A percentile compares a stretch with the other conserved stretches of the same genome.
Conservation (phyloP, 169 alveolate species). For the Eimeria necatrix region DNA sequence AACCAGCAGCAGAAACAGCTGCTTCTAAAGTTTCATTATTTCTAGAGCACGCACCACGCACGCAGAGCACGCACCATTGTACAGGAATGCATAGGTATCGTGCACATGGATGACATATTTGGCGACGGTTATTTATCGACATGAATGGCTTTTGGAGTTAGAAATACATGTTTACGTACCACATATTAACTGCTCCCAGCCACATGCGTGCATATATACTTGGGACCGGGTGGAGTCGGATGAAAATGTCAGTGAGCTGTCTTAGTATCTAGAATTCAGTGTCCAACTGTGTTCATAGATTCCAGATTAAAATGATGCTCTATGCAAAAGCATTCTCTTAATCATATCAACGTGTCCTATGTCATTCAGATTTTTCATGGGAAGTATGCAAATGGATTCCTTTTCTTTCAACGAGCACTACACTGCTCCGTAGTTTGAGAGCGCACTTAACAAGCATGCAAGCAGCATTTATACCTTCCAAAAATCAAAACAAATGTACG, state of each 20-base stretch:
- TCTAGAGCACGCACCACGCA: not conserved
- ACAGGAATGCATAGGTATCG: not conserved
- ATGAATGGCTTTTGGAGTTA: not conserved
- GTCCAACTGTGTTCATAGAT: too few relatives aligned
- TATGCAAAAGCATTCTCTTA: not conserved
- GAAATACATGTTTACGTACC: not conserved
- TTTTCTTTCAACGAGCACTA: too few relatives aligned
- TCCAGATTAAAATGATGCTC: too few relatives aligned
- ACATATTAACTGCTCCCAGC: too few relatives aligned
- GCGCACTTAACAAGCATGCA: not conserved
- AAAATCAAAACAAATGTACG: not conserved
- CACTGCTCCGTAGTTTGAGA: too few relatives aligned
- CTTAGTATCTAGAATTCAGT: too few relatives aligned
- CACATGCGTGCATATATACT: too few relatives aligned
- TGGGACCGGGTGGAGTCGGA: too few relatives aligned
- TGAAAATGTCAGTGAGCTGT: too few relatives aligned
- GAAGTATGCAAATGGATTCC: not conserved
- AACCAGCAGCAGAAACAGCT: not conserved
- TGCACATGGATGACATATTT: too few relatives aligned
- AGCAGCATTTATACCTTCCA: not conserved
- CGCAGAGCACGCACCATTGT: not conserved
- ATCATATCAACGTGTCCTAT: not conserved
- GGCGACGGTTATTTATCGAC: too few relatives aligned
- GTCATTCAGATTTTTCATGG: not conserved
- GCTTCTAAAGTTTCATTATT: not conserved